Evolutionary conservation across 1,284 basidiomycete species (phyloP), one percentile per base, ranked within the genome.

Genomic region (Microbotryum saponariae): DNA sequence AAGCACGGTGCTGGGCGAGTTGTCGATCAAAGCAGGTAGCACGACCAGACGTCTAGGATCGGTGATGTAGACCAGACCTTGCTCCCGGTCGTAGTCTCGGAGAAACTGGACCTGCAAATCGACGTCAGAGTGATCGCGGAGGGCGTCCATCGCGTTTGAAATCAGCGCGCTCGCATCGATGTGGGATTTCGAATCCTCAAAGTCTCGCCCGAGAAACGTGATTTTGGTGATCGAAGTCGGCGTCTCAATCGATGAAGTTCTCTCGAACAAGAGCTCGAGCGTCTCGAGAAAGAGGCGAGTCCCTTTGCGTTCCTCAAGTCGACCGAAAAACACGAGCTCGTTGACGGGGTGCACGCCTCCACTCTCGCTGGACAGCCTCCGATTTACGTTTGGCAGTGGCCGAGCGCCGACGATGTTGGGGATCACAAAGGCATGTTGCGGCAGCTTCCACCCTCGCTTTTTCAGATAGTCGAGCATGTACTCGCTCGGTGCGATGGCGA

Each of bases 241-340:
- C 8, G 25, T 18, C 25, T 31, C 27, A 3, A n/a, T 29, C 5
- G 53, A 9, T 12, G 61, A 54, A 18, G 37, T 18, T 42, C 37
- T 42, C 37, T 42, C 37, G 49, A 54, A 60, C 16, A 65, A 53
- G 7, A 25, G 2, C 23, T 64, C 65, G 53, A 69, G 65, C 4
- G 61, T 56, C 25, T 48, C 42, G 50, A 69, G 16, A 47, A 69
- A 51, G 27, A 69, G 51, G 2, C 58, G 56, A 2, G 61, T 59
- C 2, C 67, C 67, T 54, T 69, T 69, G 50, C 67, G 65, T 45
- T 69, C 67, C 46, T 69, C 67, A 33, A 69, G 62, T 5, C 67
- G 65, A 1, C 67, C 67, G 55, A 69, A 69, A 52, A 66, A 69
- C 45, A 69, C 67, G 53, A 69, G 59, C 33, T 69, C 67, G 23